Percentiles rank a stretch among this genome's conserved stretches.
Conservation (phyloP, 164 flowering plant genomes). For the Liriodendron chinense region DNA sequence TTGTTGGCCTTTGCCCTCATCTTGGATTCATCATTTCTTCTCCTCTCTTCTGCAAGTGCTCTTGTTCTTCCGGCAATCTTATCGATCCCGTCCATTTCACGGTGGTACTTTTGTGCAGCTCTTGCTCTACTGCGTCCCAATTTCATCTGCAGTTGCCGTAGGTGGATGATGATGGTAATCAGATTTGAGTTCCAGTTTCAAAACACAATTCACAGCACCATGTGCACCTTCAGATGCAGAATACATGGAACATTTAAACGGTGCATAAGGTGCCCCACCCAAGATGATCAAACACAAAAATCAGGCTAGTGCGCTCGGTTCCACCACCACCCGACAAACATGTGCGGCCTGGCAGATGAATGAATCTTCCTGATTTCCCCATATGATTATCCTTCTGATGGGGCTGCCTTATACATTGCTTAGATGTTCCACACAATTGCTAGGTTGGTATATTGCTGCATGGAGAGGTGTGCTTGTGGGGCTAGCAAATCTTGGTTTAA, state of each 20-base stretch:
- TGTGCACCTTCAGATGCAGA: no score
- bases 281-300: background rate
- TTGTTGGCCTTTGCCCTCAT: conserved; percentile 55
- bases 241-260: background rate
- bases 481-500: background rate
- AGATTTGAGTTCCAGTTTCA: background rate
- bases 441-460: no score
- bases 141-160: conserved; percentile 33
- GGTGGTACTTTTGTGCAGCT: conserved; percentile 36
- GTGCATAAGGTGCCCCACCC: background rate
- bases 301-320: background rate
- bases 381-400: background rate
- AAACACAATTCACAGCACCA: background rate
- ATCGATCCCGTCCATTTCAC: conserved; percentile 53
- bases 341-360: background rate
- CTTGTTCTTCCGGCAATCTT: conserved; percentile 55
- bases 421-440: background rate
- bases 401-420: background rate
- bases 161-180: background rate
- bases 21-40: conserved; percentile 41
- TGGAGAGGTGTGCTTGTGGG: no score
- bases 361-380: background rate
- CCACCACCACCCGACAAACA: background rate
- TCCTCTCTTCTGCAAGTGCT: conserved; percentile 49
- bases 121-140: conserved; percentile 40